Evolutionary conservation across 2,329 filamentous ascomycete genomes (phyloP), one percentile per base, ranked within the genome.

Genomic region (Neoscytalidium dimidiatum): DNA sequence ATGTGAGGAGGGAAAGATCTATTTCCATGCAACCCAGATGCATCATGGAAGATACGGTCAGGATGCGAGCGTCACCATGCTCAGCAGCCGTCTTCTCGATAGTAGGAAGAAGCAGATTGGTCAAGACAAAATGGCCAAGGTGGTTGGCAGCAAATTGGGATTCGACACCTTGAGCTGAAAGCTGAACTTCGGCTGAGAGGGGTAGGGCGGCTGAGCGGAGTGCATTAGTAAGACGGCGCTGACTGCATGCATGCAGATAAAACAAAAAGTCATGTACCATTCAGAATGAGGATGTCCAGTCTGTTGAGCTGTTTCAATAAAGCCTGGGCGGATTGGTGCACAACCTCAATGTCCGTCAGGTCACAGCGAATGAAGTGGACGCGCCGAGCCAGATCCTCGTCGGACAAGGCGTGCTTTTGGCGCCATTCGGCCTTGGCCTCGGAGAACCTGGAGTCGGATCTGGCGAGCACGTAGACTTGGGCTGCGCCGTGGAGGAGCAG

Each of bases 291-390:
- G 19, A 76, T 72, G 65, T 77, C 72, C 26, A 76, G 64, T 11
- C 70, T 68, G 26, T 71, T 66, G 11, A 71, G 70, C 35, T 67
- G 60, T 29, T 60, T 56, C 56, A 67, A 68, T 14, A 76, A 68
- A 17, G 67, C 17, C 19, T 70, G 57, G 8, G 70, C 71, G 7
- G 69, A 70, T 1, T 66, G 62, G 48, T 68, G 67, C 17, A 72
- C 71, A 31, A 66, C 64, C 21, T 51, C 33, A 53, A 77, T 70
- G 68, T 75, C 71, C 31, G 62, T 68, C 23, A 77, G 67, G 67
- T 77, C 73, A 58, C 74, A 76, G 58, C 67, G 60, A n/a, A 76
- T 57, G 49, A 75, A 76, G 17, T 67, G 53, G 9, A 70, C 66
- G 56, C 69, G 67, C 29, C 29, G 46, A 26, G 70, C 66, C 17